A percentile compares a stretch with the other conserved stretches of the same genome.
Conservation (phyloP, 495 filamentous ascomycete genomes). For the Talaromyces liani region DNA sequence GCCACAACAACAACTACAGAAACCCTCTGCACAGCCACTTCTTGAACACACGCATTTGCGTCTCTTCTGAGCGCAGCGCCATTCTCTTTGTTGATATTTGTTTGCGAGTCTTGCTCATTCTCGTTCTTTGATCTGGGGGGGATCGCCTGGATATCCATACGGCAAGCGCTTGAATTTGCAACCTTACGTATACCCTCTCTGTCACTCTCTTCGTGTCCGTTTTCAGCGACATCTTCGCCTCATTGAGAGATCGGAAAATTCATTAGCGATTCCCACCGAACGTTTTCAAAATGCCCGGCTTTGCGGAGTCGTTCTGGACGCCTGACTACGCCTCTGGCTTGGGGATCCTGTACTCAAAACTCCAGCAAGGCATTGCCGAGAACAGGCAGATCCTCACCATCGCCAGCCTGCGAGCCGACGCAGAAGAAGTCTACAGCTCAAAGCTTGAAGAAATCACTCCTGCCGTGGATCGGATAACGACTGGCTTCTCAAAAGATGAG, state of each 20-base stretch:
- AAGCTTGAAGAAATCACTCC: constrained; percentile 77
- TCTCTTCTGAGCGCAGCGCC: neutral
- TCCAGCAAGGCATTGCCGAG: constrained; percentile 91
- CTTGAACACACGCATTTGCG: neutral
- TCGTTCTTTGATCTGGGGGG: neutral
- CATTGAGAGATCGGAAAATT: neutral
- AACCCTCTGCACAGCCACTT: neutral
- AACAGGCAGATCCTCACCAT: constrained; percentile 90
- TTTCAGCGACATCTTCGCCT: neutral
- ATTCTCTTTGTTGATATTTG: constrained; percentile 1
- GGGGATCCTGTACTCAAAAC: constrained; percentile 91
- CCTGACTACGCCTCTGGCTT: constrained; percentile 88
- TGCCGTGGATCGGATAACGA: constrained; percentile 65
- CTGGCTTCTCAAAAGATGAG: constrained; percentile 84
- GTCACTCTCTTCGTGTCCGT: no score
- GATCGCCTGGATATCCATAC: neutral
- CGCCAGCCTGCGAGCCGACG: constrained; percentile 90
- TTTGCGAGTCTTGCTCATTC: neutral
- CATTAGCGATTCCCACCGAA: neutral
- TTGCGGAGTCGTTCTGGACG: constrained; percentile 94
- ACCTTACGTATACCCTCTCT: no score
- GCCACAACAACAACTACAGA: neutral
- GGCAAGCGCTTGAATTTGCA: neutral
- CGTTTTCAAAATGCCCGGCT: constrained; percentile 61
- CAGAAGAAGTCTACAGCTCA: constrained; percentile 82